Evolutionary conservation across 2,329 filamentous ascomycete genomes (phyloP), one percentile per base, ranked within the genome.

Genomic region (Aspergillus transmontanensis): DNA sequence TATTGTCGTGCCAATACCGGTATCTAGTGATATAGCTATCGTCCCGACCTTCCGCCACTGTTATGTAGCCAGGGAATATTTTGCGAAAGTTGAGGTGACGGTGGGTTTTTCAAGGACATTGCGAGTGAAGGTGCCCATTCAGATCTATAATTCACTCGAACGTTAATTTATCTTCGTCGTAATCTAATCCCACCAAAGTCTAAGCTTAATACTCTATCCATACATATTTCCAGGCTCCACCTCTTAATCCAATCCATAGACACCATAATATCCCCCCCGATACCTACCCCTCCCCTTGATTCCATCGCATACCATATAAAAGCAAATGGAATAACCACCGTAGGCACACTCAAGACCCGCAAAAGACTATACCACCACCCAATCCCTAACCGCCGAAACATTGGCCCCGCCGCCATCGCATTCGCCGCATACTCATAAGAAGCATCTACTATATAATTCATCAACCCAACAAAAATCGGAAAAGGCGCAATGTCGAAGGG

Each of bases 271-370:
- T 34, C 12, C 0, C 50, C 11, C 30, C 11, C 16, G 9, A 21
- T 41, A 50, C 55, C 61, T 68, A 61, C 73, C 75, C 34, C 71
- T 73, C 3, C 68, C 71, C 54, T 73, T 62, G 45, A 73, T 73
- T 43, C 43, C 46, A 28, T 68, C 57, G 75, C 74, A 55, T 69
- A 4, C 1, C 30, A 75, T 57, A 63, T 68, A 65, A 77, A 75
- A 2, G 69, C 68, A 61, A 76, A 74, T 19, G 75, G 75, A 41
- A 76, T 73, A 7, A 71, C 46, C 19, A 62, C 65, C 66, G 76
- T 69, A 1, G 54, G 67, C 16, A 75, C 41, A 54, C 67, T 69
- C 12, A 76, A 46, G 57, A 75, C 73, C 5, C 64, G 74, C 16
- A 78, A 64, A 28, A 75, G 59, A 55, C 66, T 72, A 58, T 72